A percentile compares a stretch with the other conserved stretches of the same genome.
Conservation (phyloP, 495 filamentous ascomycete genomes). For the Penicillium paxilli region DNA sequence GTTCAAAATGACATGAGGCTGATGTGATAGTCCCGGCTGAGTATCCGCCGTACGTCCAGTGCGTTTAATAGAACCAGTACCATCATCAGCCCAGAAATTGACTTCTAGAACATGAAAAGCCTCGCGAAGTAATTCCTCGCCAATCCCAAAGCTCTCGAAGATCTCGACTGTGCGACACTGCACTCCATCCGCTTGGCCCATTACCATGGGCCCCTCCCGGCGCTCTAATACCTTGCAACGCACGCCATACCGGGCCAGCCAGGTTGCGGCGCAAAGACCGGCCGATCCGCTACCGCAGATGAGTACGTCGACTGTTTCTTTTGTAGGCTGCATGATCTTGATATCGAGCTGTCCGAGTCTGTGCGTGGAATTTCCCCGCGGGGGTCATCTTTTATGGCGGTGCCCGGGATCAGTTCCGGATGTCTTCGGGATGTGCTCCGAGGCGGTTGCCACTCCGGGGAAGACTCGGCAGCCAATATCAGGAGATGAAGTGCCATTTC, state of each 20-base stretch:
- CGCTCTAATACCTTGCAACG: conserved; percentile 64
- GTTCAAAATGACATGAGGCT: conserved; percentile 75
- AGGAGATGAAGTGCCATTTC: not conserved
- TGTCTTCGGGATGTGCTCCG: conserved; percentile 23
- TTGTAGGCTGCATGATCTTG: conserved; percentile 1
- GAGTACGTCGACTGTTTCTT: conserved; percentile 51
- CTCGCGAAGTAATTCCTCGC: conserved; percentile 69
- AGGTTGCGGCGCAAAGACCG: conserved; percentile 66
- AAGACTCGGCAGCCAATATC: not conserved
- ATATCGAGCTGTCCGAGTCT: not conserved
- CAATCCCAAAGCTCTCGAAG: conserved; percentile 74
- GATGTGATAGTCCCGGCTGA: conserved; percentile 62
- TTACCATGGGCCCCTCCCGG: conserved; percentile 56
- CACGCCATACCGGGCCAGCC: conserved; percentile 62
- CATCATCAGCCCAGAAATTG: conserved; percentile 57
- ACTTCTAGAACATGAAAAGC: conserved; percentile 71
- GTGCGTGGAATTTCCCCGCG: conserved; percentile 7
- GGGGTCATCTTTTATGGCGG: conserved; percentile 12
- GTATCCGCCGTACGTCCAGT: conserved; percentile 59
- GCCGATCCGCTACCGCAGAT: conserved; percentile 70
- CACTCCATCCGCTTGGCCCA: conserved; percentile 80
- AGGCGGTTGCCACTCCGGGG: conserved; percentile 2
- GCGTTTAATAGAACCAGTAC: conserved; percentile 47
- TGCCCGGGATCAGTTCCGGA: conserved; percentile 21
- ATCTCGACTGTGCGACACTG: conserved; percentile 82